phyloP scores from a whole-genome alignment of 2,329 filamentous ascomycete genomes.

The Teratosphaeriaceae sp. region DNA sequence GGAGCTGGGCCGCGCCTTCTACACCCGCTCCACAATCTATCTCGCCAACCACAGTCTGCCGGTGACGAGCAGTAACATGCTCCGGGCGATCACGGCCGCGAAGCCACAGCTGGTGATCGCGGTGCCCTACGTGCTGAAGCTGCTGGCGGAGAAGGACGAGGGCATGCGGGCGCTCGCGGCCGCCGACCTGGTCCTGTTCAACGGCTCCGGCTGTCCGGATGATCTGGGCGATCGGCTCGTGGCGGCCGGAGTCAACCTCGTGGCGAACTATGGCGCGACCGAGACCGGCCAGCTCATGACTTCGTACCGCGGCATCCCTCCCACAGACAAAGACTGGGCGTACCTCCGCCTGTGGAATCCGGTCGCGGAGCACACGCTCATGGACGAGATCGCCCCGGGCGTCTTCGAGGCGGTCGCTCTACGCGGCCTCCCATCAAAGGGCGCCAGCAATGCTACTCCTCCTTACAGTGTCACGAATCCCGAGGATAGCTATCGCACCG shows the following conservation, averaged over 20 bases:
- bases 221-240: constrained; percentile 29
- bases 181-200: constrained; percentile 26
- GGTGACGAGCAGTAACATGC: constrained; percentile 38
- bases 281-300: constrained; percentile 59
- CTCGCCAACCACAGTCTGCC: constrained; percentile 52
- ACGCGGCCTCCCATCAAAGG: constrained; percentile 28
- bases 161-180: constrained; percentile 34
- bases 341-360: constrained; percentile 41
- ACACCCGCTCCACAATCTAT: constrained; percentile 44
- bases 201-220: constrained; percentile 29
- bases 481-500: constrained; percentile 37
- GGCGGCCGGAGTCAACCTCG: constrained; percentile 27
- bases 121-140: constrained; percentile 59
- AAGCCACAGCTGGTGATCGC: constrained; percentile 46
- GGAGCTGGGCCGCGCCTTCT: constrained; percentile 48
- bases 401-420: constrained; percentile 40
- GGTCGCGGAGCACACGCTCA: constrained; percentile 22
- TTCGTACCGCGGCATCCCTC: constrained; percentile 41
- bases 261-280: constrained; percentile 40
- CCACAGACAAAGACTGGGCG: constrained; percentile 53
- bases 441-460: constrained; percentile 35
- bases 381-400: constrained; percentile 30
- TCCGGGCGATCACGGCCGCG: constrained; percentile 22
- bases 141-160: constrained; percentile 52
- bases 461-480: constrained; percentile 30